Percentiles rank a stretch among this genome's conserved stretches.
Evolutionary conservation across 768 basidiomycete species (phyloP).

Genomic region (Royoungia palumana): DNA sequence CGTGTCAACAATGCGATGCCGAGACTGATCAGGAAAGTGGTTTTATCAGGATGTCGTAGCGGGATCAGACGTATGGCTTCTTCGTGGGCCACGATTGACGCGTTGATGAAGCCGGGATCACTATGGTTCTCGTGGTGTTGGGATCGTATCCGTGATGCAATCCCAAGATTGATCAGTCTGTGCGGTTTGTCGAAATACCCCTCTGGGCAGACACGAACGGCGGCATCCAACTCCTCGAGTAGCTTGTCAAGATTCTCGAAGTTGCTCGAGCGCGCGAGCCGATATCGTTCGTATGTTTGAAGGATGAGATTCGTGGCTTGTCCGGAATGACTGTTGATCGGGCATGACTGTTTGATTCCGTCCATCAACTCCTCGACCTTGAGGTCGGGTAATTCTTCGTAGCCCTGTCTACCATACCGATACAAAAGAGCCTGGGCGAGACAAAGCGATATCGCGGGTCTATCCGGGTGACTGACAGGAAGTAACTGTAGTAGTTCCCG

Average conservation of each 20-base stretch:
- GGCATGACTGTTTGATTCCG: neutral
- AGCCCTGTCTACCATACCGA: neutral
- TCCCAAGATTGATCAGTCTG: conserved; percentile 3
- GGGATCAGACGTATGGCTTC: neutral
- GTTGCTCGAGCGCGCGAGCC: neutral
- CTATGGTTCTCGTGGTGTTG: neutral
- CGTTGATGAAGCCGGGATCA: neutral
- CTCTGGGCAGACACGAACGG: neutral
- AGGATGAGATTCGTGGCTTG: conserved; percentile 1
- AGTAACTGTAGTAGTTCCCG: conserved; percentile 9
- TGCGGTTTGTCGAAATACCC: neutral
- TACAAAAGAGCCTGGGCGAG: conserved; percentile 10
- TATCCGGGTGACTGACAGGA: neutral
- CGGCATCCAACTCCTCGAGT: neutral
- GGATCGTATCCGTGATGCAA: conserved; percentile 1
- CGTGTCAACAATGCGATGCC: neutral
- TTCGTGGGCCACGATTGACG: neutral
- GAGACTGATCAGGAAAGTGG: neutral
- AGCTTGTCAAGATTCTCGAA: neutral
- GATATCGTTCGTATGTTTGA: neutral
- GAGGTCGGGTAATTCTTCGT: neutral
- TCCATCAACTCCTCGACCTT: neutral
- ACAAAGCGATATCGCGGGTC: conserved; percentile 2
- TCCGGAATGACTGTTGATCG: neutral
- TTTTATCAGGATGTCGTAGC: neutral